These are phyloP conservation scores for Zasmidium angulare DNA, from an alignment of 2,329 filamentous ascomycete genomes.

Conservation along the genomic window DNA sequence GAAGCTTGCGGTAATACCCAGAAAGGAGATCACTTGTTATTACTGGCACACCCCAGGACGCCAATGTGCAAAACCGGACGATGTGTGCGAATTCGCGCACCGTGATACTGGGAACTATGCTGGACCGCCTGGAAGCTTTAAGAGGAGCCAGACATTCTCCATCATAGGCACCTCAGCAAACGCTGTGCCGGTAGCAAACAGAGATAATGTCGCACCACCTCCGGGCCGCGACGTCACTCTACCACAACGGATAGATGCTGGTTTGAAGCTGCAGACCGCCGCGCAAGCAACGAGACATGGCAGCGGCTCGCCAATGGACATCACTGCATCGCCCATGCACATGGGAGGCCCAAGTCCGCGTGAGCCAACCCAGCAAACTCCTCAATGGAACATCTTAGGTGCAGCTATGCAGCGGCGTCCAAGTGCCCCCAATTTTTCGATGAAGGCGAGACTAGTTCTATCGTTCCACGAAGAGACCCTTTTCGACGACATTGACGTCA, in stretches of 20 bases:
- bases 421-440: background rate
- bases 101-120: constrained; percentile 17
- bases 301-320: background rate
- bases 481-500: background rate
- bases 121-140: constrained; percentile 5
- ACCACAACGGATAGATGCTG: background rate
- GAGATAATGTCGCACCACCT: background rate
- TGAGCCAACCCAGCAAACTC: background rate
- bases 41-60: constrained; percentile 12
- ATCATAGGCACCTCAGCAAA: background rate
- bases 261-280: background rate
- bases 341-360: background rate
- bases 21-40: constrained; percentile 14
- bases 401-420: background rate
- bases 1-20: background rate
- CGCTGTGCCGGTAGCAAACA: background rate
- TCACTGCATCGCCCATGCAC: constrained; percentile 3
- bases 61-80: constrained; percentile 15
- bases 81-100: constrained; percentile 27
- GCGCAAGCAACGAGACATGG: background rate
- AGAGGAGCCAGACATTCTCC: background rate
- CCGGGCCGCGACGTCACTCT: background rate
- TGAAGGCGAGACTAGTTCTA: background rate
- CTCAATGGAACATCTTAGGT: background rate
- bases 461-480: background rate